Base-by-base conservation (phyloP, 345 rosid genomes). In the Pugionium dolabratum region DNA sequence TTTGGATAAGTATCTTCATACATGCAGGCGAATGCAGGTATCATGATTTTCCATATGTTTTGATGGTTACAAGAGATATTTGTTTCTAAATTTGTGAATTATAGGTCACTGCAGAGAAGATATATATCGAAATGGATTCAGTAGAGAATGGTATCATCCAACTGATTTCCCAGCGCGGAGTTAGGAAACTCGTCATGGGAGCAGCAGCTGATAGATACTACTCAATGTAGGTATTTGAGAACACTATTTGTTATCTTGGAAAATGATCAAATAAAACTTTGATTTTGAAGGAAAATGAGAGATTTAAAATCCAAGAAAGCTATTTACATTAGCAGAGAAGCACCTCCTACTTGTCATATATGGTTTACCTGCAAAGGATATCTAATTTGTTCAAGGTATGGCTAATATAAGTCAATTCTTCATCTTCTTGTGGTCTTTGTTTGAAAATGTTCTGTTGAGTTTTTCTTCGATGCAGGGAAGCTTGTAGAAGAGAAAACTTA, bases 181-280 rank as follows among this genome's bases (percentile, higher is more conserved):
- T 88, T 31, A 78, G 41, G 74, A 80, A 80, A 76, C 88, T 91
- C 54, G 93, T 86, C 11, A 88, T 91, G 91, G 97, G 97, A 70
- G 89, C 88, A 69, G 96, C 96, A 67, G 81, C 86, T n/a, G 83
- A 85, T 75, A 86, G 64, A 66, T 79, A 80, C 59, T 78, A 72
- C 69, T 76, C 81, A 6, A 86, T 52, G 89, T 90, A 77, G 8
- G 47, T 35, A 70, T 41, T 51, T 29, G 4, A 28, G 9, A n/a
- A 10, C 10, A 37, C 5, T 51, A 40, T 32, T 59, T 32, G 29
- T 34, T 49, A 58, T 40, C 6, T 7, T 37, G 5, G 32, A 4
- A 4, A 2, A 29, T 6, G 1, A 41, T 49, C 18, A 48, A 18
- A 25, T 47, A 25, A 47, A 11, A 32, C 6, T 37, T 48, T 0